Evolutionary conservation across 2,329 filamentous ascomycete genomes (phyloP).

Genomic region (Colletotrichum shisoi): DNA sequence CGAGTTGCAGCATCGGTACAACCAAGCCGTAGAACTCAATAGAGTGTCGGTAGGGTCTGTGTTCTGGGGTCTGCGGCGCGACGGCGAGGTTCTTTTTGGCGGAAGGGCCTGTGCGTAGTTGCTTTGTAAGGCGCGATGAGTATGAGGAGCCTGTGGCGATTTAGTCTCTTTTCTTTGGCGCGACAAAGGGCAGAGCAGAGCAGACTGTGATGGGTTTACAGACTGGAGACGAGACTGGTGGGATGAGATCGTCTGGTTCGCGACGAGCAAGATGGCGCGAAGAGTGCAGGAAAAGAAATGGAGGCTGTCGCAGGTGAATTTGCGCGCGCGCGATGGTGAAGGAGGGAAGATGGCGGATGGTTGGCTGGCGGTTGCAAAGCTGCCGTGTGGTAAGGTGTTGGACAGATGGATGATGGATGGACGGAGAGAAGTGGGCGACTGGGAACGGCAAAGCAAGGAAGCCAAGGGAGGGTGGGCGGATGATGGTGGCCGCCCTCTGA

Average conservation of each 20-base stretch:
- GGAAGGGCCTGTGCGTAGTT: conserved; percentile 28
- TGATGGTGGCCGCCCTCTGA: conserved; percentile 6
- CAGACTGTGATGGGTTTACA: background rate
- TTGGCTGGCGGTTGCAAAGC: conserved; percentile 39
- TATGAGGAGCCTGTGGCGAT: conserved; percentile 22
- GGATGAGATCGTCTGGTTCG: conserved; percentile 4
- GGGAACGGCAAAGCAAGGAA: conserved; percentile 31
- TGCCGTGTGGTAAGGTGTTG: conserved; percentile 28
- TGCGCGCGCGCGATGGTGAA: conserved; percentile 36
- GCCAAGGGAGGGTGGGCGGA: conserved; percentile 14
- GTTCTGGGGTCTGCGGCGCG: conserved; percentile 30
- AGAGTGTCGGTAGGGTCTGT: conserved; percentile 35
- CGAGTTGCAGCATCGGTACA: conserved; percentile 37
- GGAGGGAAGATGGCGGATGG: conserved; percentile 40
- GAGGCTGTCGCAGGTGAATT: conserved; percentile 35
- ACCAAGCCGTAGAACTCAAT: conserved; percentile 37
- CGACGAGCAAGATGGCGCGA: conserved; percentile 9
- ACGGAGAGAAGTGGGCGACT: conserved; percentile 37
- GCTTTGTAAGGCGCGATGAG: conserved; percentile 29
- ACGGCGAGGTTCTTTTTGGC: conserved; percentile 30
- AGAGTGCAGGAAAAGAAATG: conserved; percentile 15
- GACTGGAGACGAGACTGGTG: background rate
- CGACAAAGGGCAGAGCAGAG: conserved; percentile 2
- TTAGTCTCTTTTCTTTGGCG: background rate
- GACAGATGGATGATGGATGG: conserved; percentile 35